A percentile compares a stretch with the other conserved stretches of the same genome.
Evolutionary conservation across 148 eudicot genomes (phyloP).

Genomic region (Drosera capensis): DNA sequence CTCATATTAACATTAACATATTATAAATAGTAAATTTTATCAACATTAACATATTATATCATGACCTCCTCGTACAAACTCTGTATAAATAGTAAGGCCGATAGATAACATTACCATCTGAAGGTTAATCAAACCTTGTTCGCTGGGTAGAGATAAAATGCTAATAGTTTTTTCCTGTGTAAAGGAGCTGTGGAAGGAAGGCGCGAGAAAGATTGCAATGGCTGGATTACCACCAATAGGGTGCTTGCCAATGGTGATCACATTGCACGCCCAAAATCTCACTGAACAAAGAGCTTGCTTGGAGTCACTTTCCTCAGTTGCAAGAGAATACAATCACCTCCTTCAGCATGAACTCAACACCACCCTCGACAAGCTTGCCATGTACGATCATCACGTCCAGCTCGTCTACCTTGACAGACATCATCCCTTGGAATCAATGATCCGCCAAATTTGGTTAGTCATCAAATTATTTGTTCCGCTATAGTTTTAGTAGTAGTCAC

Average conservation of each 20-base stretch:
- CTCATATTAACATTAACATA: too few species aligned
- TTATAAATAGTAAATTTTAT: too few species aligned
- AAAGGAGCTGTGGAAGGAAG: constrained; percentile 33
- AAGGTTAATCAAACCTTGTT: too few species aligned
- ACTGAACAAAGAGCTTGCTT: constrained; percentile 20
- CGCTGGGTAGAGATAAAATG: too few species aligned
- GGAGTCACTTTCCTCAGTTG: constrained; percentile 17
- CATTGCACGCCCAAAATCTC: constrained; percentile 13
- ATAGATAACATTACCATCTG: too few species aligned
- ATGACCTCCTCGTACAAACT: too few species aligned
- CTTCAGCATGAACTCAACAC: constrained; percentile 16
- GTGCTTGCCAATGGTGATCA: constrained; percentile 63
- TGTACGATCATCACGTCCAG: constrained; percentile 10
- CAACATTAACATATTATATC: too few species aligned
- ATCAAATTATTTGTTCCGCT: too few species aligned
- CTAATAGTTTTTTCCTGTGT: too few species aligned
- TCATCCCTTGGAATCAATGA: constrained; percentile 17
- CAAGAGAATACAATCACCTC: constrained; percentile 24
- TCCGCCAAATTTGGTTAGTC: constrained; percentile 2
- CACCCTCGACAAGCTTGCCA: constrained; percentile 7
- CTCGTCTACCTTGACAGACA: constrained; percentile 35
- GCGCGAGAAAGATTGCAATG: constrained; percentile 46
- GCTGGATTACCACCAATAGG: constrained; percentile 65
- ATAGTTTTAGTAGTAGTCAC: too few species aligned
- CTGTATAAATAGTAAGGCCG: too few species aligned